Base-by-base conservation (phyloP, 2,329 filamentous ascomycete genomes). In the Hortaea sp. region DNA sequence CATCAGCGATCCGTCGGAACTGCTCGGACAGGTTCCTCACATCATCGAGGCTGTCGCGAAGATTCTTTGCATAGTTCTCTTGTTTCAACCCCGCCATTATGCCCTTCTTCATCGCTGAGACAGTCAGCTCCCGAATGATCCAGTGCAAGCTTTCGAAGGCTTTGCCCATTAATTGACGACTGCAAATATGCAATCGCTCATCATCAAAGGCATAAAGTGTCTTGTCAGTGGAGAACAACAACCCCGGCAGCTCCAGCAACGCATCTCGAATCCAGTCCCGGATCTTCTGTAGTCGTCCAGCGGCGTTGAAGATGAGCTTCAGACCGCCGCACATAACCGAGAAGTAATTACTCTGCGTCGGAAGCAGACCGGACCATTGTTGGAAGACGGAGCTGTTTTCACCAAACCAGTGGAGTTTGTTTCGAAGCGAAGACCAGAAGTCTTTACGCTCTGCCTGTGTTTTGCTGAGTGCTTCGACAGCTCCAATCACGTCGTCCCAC, bases 281-380 rank as follows among this genome's bases (percentile, higher is more conserved):
- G 28, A 41, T 20, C 12, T 41, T 11, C 20, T 41, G 27, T 2
- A 41, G 20, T 28, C 39, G 9, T 5, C 10, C 39, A 10, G 28
- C 28, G 13, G 39, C 39, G 13, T 28, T 20, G 3, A 41, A 28
- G 27, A 41, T 41, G 13, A 41, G 39, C 39, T 41, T 41, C 39
- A 41, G 39, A 2, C 39, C 39, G 9, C 39, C 39, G 27, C 39
- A 41, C 13, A 41, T 9, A 2, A 41, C 39, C 9, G 39, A 41
- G 39, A 41, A 41, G 27, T 41, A 41, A 9, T 41, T 11, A 29
- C 28, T 41, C 39, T 41, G 39, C 39, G 39, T 29, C 28, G 39
- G 39, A 9, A 41, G 39, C 27, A 41, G 27, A 10, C 20, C 20
- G 7, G 28, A 11, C 39, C 39, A 41, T 28, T 41, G 39, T 10